Conservation (phyloP, 2,329 filamentous ascomycete genomes). For the Xylariaceae sp. region DNA sequence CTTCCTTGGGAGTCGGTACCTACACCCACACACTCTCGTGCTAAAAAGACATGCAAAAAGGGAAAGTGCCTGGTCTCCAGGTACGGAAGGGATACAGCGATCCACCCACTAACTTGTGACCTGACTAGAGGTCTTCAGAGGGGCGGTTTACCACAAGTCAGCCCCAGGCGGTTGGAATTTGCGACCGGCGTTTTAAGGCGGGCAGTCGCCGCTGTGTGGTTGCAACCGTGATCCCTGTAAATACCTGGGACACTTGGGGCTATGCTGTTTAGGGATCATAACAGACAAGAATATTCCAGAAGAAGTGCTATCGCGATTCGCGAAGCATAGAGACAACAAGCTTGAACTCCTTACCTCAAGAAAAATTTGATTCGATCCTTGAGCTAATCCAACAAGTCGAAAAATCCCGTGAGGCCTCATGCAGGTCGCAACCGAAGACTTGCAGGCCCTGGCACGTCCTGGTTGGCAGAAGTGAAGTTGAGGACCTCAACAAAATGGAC, state of each 20-base stretch:
- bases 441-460: conserved; percentile 4
- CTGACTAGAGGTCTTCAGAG: conserved; percentile 9
- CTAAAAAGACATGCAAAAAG: conserved; percentile 14
- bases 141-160: conserved; percentile 4
- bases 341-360: neutral
- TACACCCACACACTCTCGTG: conserved; percentile 1
- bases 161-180: conserved; percentile 1
- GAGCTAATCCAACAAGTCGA: neutral
- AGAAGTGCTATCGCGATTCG: too few species aligned
- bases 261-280: neutral
- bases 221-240: conserved; percentile 8
- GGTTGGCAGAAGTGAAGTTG: conserved; percentile 1
- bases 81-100: conserved; percentile 7
- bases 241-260: neutral
- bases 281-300: conserved; percentile 5
- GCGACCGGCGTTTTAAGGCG: neutral
- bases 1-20: neutral
- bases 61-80: neutral
- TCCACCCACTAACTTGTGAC: conserved; percentile 12
- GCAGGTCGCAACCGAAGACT: conserved; percentile 6
- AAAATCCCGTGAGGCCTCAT: conserved; percentile 7
- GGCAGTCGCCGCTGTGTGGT: neutral
- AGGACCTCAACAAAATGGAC: neutral
- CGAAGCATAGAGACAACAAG: neutral
- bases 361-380: neutral